Evolutionary conservation across 768 basidiomycete genomes (phyloP).

Genomic region (Suillus lakei): DNA sequence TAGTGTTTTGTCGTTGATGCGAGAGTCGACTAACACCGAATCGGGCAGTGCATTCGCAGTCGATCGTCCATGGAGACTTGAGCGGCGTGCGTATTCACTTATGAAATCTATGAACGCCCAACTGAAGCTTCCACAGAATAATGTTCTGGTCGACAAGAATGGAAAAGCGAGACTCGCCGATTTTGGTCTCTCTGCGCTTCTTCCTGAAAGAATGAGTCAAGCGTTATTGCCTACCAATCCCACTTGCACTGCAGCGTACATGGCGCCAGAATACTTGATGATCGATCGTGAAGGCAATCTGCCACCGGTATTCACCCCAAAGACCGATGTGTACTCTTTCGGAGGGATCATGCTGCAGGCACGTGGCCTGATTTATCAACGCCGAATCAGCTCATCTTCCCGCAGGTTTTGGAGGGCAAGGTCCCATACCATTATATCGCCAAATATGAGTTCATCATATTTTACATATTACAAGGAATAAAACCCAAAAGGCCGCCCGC

Average conservation of each 20-base stretch:
- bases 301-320: not conserved
- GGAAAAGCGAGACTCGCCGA: constrained; percentile 20
- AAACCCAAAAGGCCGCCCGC: constrained; percentile 18
- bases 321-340: constrained; percentile 15
- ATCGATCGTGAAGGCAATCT: not conserved
- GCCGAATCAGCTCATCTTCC: not conserved
- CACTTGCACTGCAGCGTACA: constrained; percentile 25
- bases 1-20: constrained; percentile 5
- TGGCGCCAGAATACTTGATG: constrained; percentile 6
- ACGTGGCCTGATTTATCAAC: not conserved
- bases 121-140: constrained; percentile 4
- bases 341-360: constrained; percentile 34
- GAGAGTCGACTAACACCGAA: not conserved
- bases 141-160: constrained; percentile 7
- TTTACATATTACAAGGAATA: constrained; percentile 5
- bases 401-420: not conserved
- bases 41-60: constrained; percentile 24
- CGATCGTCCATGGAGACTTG: constrained; percentile 31
- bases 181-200: constrained; percentile 8
- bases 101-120: not conserved
- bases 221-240: not conserved
- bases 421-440: constrained; percentile 1
- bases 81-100: constrained; percentile 28
- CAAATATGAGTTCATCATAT: no score
- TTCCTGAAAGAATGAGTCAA: constrained; percentile 14